Conservation (phyloP, 305 asterid species). For the Plantago lanceolata region DNA sequence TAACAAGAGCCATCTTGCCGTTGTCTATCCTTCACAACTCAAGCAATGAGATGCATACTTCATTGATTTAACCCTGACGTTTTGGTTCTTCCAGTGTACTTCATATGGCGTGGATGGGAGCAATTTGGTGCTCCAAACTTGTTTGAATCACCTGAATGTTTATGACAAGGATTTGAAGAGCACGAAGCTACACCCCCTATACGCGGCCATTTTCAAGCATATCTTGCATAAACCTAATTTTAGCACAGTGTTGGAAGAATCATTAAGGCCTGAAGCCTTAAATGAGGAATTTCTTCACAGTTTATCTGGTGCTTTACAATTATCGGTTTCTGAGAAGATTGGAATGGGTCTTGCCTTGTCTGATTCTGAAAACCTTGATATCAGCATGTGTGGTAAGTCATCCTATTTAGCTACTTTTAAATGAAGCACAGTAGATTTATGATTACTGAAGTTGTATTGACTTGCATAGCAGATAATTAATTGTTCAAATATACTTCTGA, state of each 20-base stretch:
- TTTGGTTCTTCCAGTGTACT: conserved; percentile 47
- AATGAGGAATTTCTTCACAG: conserved; percentile 65
- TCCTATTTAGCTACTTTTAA: conserved; percentile 13
- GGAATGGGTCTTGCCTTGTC: conserved; percentile 85
- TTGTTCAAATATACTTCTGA: conserved; percentile 6
- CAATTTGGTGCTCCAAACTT: conserved; percentile 62
- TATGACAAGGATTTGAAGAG: conserved; percentile 58
- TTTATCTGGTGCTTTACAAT: conserved; percentile 52
- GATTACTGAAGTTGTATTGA: conserved; percentile 13
- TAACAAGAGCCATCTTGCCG: not conserved
- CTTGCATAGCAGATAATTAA: not conserved
- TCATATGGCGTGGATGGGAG: conserved; percentile 65
- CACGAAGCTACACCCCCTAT: conserved; percentile 53
- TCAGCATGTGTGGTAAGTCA: conserved; percentile 71
- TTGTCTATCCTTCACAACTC: conserved; percentile 10
- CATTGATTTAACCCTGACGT: conserved; percentile 8
- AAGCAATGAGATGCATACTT: conserved; percentile 4
- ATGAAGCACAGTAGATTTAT: conserved; percentile 1
- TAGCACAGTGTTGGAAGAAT: conserved; percentile 64
- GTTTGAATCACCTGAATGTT: conserved; percentile 61
- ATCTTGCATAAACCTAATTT: conserved; percentile 75
- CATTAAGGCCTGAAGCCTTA: conserved; percentile 49
- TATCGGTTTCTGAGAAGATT: conserved; percentile 66
- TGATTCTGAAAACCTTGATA: conserved; percentile 59
- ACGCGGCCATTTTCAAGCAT: conserved; percentile 60